phyloP scores from a whole-genome alignment of 2,329 filamentous ascomycete species.

The Paecilomyces sp. region DNA sequence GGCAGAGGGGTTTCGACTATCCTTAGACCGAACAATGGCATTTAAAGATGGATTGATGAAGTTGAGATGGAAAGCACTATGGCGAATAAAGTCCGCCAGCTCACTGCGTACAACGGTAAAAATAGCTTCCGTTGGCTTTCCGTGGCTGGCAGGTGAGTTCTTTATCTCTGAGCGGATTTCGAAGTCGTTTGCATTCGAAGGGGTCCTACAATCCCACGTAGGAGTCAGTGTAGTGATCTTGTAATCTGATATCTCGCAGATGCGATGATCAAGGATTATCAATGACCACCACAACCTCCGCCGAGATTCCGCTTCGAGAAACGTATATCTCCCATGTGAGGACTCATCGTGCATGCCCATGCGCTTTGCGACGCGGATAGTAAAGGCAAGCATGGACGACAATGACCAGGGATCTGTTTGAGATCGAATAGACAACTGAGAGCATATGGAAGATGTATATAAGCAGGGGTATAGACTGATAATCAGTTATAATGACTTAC shows the following conservation, averaged over 20 bases:
- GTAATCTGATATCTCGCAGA: constrained; percentile 58
- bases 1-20: constrained; percentile 5
- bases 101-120: constrained; percentile 40
- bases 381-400: constrained; percentile 57
- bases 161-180: constrained; percentile 6
- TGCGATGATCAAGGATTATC: constrained; percentile 60
- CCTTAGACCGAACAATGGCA: constrained; percentile 15
- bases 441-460: constrained; percentile 17
- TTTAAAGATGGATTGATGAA: constrained; percentile 38
- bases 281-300: constrained; percentile 68
- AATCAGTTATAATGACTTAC: constrained; percentile 27
- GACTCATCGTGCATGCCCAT: constrained; percentile 63
- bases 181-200: constrained; percentile 24
- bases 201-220: constrained; percentile 38
- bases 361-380: constrained; percentile 60
- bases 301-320: constrained; percentile 62
- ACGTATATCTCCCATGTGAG: constrained; percentile 32
- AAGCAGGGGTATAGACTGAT: neutral
- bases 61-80: constrained; percentile 37
- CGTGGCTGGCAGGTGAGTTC: constrained; percentile 9
- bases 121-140: constrained; percentile 32
- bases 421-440: constrained; percentile 50
- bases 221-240: constrained; percentile 29
- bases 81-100: constrained; percentile 33
- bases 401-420: constrained; percentile 53